Conservation (phyloP, 2,329 filamentous ascomycete species). For the Fusarium compactum region DNA sequence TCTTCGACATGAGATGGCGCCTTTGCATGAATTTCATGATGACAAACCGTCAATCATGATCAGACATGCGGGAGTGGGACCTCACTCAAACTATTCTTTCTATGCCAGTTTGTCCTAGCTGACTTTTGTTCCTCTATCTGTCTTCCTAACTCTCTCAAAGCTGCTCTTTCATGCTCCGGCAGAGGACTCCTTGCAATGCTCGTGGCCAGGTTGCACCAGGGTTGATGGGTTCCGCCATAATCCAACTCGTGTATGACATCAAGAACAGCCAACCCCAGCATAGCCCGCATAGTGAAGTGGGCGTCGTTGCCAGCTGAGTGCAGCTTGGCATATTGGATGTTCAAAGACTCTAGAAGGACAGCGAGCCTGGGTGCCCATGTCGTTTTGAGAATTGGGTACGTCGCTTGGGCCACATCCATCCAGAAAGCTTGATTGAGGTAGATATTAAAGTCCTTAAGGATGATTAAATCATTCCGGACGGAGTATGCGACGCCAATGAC, state of each 20-base stretch:
- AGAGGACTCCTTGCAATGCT: conserved; percentile 11
- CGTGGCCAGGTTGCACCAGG: conserved; percentile 19
- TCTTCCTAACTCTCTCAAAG: not conserved
- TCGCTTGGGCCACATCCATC: conserved; percentile 16
- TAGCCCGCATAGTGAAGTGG: conserved; percentile 48
- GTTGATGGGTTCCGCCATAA: not conserved
- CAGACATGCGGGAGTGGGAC: not conserved
- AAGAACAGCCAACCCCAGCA: conserved; percentile 57
- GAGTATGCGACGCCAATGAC: conserved; percentile 12
- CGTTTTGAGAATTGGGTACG: conserved; percentile 2
- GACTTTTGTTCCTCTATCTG: not conserved
- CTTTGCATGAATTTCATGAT: not conserved
- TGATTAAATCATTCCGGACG: not conserved
- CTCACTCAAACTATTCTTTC: not conserved
- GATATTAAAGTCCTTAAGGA: conserved; percentile 5
- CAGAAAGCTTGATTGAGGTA: not conserved
- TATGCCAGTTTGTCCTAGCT: not conserved
- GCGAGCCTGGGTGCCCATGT: not conserved
- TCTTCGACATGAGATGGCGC: not conserved
- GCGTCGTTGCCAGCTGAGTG: conserved; percentile 50
- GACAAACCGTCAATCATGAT: not conserved
- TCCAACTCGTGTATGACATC: conserved; percentile 42
- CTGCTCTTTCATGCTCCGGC: not conserved
- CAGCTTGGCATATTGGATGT: conserved; percentile 7
- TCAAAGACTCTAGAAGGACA: not conserved